Evolutionary conservation across 129 eudicot species (phyloP), one percentile per base, ranked within the genome.

Genomic region (Chrysanthemum seticuspe): DNA sequence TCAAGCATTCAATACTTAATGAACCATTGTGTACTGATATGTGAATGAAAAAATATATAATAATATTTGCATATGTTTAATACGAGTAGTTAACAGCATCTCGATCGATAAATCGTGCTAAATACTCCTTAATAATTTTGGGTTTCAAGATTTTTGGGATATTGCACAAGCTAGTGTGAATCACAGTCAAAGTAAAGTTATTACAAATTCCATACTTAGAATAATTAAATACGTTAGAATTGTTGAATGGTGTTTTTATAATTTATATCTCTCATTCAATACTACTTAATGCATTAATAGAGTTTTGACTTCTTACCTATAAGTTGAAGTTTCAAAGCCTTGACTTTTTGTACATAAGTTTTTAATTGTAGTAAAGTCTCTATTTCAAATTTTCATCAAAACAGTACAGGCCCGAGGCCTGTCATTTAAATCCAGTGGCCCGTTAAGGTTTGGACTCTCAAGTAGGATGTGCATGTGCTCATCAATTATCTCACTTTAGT

Each of bases 211-310:
- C 23, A 60, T 61, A 23, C 36, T 40, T 59, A 45, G 57, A 45
- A 59, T 10, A 45, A 45, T 59, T 13, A 18, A 58, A 72, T 72
- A 72, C n/a, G 57, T 59, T 47, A 15, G 21, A 21, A 21, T 59
- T 19, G 11, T 45, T 45, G 16, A 60, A 14, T 50, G 45, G 0
- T 9, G 14, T 25, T 58, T 40, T 34, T 56, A 54, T 12, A 57
- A 60, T 5, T 60, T 48, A 61, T 62, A 61, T 62, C 53, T 25
- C 23, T 73, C 60, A 68, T 49, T 68, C 16, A 34, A 40, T 55
- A 55, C 65, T 31, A 12, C 36, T 72, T 72, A 72, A 62, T 62
- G 77, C 77, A 48, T 25, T 58, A 14, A 71, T 71, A 71, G n/a
- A 72, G 54, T 40, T 40, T 58, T 58, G 76, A 73, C 69, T 61